A percentile compares a stretch with the other conserved stretches of the same genome.
Conservation (phyloP, 345 rosid genomes). For the Jatropha curcas region DNA sequence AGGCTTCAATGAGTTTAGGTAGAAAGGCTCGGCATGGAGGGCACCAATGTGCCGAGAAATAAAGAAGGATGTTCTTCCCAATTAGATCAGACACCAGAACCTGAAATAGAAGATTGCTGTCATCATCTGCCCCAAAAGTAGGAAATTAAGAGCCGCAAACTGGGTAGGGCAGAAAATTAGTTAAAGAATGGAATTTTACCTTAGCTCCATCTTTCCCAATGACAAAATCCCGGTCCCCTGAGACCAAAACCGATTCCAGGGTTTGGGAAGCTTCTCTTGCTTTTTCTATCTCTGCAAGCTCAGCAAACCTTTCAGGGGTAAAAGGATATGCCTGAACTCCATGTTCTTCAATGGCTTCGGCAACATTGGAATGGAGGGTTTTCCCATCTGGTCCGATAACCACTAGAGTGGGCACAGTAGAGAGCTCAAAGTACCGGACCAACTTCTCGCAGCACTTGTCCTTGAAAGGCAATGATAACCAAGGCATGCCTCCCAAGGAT, state of each 20-base stretch:
- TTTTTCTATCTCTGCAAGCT: constrained; percentile 33
- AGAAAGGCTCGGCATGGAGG: constrained; percentile 47
- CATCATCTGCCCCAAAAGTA: not conserved
- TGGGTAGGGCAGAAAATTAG: not conserved
- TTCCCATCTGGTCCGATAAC: constrained; percentile 40
- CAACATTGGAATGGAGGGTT: constrained; percentile 35
- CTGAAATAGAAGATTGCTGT: constrained; percentile 15
- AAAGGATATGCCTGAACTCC: constrained; percentile 46
- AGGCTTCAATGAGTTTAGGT: constrained; percentile 38
- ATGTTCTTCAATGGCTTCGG: constrained; percentile 33
- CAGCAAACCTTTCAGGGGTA: constrained; percentile 36
- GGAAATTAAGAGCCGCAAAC: not conserved
- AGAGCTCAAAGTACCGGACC: constrained; percentile 32
- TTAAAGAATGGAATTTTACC: constrained; percentile 23
- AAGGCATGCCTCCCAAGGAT: constrained; percentile 32
- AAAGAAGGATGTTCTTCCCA: constrained; percentile 46
- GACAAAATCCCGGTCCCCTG: constrained; percentile 34
- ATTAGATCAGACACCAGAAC: constrained; percentile 38
- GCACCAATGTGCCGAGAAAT: constrained; percentile 52
- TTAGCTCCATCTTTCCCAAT: constrained; percentile 32
- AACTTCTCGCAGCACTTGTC: constrained; percentile 33
- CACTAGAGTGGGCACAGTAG: constrained; percentile 39
- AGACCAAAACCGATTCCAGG: constrained; percentile 37
- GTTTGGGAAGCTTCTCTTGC: constrained; percentile 38
- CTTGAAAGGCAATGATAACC: constrained; percentile 39